Conservation (phyloP, 192 early-diverging fungal species). For the Chytriomyces confervae region DNA sequence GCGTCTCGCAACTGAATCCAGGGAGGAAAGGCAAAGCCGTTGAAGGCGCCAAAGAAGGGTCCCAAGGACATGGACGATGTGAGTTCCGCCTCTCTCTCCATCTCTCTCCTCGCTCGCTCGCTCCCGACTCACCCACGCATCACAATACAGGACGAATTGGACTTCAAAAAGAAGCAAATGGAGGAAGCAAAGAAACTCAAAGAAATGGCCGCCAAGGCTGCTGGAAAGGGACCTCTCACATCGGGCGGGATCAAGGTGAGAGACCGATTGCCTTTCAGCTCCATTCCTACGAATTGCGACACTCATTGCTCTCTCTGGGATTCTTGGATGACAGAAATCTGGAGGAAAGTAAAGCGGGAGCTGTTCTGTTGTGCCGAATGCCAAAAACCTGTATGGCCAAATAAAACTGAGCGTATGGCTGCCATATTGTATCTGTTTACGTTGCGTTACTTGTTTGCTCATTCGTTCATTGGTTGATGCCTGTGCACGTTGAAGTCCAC, state of each 20-base stretch:
- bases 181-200: slow-evolving; percentile 80
- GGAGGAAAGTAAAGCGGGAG: slow-evolving; percentile 4
- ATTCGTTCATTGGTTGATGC: not conserved
- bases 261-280: not conserved
- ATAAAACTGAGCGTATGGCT: too few species aligned
- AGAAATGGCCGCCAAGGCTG: slow-evolving; percentile 37
- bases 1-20: not conserved
- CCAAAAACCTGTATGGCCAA: too few species aligned
- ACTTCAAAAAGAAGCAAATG: slow-evolving; percentile 80
- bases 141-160: slow-evolving; percentile 62
- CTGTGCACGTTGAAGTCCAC: not conserved
- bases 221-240: slow-evolving; percentile 7
- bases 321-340: slow-evolving; percentile 18
- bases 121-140: not conserved
- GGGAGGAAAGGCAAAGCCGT: slow-evolving; percentile 61
- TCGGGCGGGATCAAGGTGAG: slow-evolving; percentile 36
- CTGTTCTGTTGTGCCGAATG: too few species aligned
- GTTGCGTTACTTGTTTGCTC: not conserved
- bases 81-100: not conserved
- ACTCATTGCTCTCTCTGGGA: not conserved
- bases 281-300: too few species aligned
- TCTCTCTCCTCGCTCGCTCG: not conserved
- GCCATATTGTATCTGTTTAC: not conserved
- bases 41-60: slow-evolving; percentile 85
- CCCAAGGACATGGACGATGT: slow-evolving; percentile 68